Percentiles rank a stretch among this genome's conserved stretches.
These are phyloP conservation scores for Triticum timopheevii DNA, from an alignment of 176 grass and related monocot genomes.

Conservation along the genomic window DNA sequence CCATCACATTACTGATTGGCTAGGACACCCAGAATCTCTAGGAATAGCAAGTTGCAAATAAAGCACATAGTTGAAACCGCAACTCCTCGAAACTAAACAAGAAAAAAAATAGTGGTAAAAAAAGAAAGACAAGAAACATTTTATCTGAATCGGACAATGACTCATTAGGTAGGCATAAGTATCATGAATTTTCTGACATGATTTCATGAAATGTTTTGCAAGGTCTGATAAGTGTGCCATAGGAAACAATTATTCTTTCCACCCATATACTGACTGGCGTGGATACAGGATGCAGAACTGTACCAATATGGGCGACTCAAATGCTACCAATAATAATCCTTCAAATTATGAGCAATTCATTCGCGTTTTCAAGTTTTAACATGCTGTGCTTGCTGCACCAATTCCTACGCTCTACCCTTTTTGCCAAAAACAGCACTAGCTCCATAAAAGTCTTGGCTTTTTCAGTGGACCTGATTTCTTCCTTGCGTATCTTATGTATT, in stretches of 20 bases:
- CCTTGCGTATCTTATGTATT: background rate
- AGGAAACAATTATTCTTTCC: background rate
- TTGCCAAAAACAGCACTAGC: slow-evolving; percentile 5
- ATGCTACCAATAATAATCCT: slow-evolving; percentile 2
- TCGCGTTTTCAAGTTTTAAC: background rate
- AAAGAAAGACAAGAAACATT: background rate
- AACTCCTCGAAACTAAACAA: background rate
- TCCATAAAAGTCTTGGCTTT: background rate
- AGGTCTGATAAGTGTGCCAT: background rate
- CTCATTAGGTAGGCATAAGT: background rate
- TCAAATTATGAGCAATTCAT: background rate
- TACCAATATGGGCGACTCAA: background rate
- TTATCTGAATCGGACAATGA: background rate
- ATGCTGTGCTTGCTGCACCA: slow-evolving; percentile 4
- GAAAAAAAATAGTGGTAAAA: background rate
- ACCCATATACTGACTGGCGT: background rate
- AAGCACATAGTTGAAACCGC: background rate
- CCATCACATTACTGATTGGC: slow-evolving; percentile 9
- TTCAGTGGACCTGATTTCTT: background rate
- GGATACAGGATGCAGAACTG: background rate
- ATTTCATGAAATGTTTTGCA: background rate
- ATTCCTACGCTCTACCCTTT: background rate
- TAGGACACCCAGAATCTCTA: background rate
- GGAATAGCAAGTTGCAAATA: slow-evolving; percentile 8
- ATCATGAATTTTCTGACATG: background rate